Percentiles rank a stretch among this genome's conserved stretches.
These are phyloP conservation scores for Dendrobium chrysotoxum DNA, from an alignment of 106 monocot genomes.

Conservation along the genomic window DNA sequence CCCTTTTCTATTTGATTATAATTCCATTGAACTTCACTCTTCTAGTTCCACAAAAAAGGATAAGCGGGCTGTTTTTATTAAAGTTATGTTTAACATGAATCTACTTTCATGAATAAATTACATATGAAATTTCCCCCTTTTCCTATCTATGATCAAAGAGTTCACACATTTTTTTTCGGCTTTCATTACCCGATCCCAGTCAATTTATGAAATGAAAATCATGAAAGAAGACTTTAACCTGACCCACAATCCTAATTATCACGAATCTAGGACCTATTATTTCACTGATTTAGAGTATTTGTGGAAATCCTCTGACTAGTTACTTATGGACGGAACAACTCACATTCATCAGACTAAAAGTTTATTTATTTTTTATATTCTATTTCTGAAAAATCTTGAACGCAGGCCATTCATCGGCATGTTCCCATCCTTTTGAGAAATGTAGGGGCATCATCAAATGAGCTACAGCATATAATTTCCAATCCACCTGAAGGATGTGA, in stretches of 20 bases:
- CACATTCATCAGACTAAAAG: background rate
- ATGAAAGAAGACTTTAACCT: background rate
- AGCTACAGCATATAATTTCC: constrained; percentile 64
- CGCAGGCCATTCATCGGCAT: constrained; percentile 80
- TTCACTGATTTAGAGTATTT: no score
- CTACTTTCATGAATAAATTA: no score
- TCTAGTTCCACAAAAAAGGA: background rate
- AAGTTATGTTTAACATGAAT: background rate
- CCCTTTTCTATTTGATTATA: background rate
- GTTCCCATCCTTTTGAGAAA: constrained; percentile 63
- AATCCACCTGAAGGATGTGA: constrained; percentile 83
- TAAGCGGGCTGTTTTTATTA: background rate
- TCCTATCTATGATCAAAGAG: no score
- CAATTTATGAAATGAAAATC: no score
- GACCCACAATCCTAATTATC: background rate
- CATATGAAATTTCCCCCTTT: no score
- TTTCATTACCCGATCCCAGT: no score
- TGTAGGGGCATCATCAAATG: constrained; percentile 57
- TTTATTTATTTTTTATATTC: background rate
- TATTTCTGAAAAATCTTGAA: background rate
- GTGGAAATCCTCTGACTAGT: no score
- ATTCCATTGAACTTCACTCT: background rate
- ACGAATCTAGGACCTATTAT: no score
- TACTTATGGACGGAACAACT: no score
- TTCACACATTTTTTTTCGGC: no score